These are phyloP conservation scores for Aureobasidium zeae DNA, from an alignment of 2,329 filamentous ascomycete genomes.

Conservation along the genomic window DNA sequence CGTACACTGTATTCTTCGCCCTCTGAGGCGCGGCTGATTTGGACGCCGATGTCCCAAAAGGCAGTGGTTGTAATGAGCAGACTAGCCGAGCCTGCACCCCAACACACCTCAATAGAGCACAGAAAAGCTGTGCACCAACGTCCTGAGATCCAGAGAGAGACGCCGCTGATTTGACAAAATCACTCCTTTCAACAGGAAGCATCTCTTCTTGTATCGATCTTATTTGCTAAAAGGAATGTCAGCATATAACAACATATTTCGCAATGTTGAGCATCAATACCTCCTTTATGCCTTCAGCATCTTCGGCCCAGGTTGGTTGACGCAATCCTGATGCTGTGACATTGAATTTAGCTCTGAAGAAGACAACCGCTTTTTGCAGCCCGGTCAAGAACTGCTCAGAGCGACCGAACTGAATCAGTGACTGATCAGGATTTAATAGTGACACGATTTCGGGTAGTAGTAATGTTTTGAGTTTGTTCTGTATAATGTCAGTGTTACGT, in stretches of 20 bases:
- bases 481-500: conserved; percentile 3
- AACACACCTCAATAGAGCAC: conserved; percentile 72
- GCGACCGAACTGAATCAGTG: conserved; percentile 63
- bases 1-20: conserved; percentile 29
- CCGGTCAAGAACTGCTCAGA: conserved; percentile 72
- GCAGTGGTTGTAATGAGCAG: conserved; percentile 78
- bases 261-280: not conserved
- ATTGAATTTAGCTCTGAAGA: conserved; percentile 61
- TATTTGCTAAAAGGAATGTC: conserved; percentile 9
- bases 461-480: conserved; percentile 49
- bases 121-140: conserved; percentile 82
- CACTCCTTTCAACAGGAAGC: conserved; percentile 55
- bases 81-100: conserved; percentile 75
- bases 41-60: conserved; percentile 50
- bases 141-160: conserved; percentile 74
- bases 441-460: conserved; percentile 56
- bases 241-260: conserved; percentile 14
- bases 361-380: conserved; percentile 56
- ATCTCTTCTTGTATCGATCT: conserved; percentile 7
- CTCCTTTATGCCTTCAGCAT: conserved; percentile 37
- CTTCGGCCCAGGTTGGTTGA: conserved; percentile 65
- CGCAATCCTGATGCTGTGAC: conserved; percentile 63
- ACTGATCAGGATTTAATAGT: conserved; percentile 58
- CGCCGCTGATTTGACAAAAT: conserved; percentile 64
- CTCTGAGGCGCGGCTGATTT: conserved; percentile 37